Conservation (phyloP, 2,329 filamentous ascomycete species). For the Nemania bipapillata region DNA sequence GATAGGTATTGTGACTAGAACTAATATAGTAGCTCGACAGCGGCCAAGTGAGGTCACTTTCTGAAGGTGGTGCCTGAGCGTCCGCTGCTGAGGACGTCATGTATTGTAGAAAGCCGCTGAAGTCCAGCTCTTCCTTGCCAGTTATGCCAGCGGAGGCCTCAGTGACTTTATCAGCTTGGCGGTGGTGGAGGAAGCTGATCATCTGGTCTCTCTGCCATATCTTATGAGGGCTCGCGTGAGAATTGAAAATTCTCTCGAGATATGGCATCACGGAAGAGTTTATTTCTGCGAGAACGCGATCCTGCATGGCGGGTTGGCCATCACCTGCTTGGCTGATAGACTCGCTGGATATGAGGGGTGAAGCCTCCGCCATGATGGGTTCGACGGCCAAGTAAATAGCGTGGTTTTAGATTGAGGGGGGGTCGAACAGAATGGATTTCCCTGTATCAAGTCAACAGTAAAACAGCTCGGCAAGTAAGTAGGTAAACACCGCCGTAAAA, state of each 20-base stretch:
- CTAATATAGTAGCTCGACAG: conserved; percentile 93
- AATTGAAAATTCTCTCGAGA: conserved; percentile 60
- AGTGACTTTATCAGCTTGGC: conserved; percentile 57
- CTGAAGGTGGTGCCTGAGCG: conserved; percentile 55
- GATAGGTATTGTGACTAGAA: conserved; percentile 94
- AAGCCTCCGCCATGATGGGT: not conserved
- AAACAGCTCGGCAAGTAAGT: not conserved
- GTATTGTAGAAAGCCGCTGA: conserved; percentile 64
- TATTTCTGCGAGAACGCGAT: conserved; percentile 56
- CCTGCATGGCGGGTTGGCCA: conserved; percentile 56
- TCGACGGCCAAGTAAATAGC: not conserved
- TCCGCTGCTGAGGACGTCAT: conserved; percentile 64
- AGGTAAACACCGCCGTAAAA: no score
- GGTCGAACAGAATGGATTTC: not conserved
- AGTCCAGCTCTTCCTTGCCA: conserved; percentile 55
- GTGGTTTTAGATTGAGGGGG: not conserved
- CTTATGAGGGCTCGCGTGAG: conserved; percentile 54
- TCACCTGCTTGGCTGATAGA: conserved; percentile 60
- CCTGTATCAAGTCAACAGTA: not conserved
- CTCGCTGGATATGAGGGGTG: conserved; percentile 36
- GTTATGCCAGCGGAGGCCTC: conserved; percentile 49
- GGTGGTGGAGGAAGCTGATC: conserved; percentile 58
- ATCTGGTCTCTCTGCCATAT: conserved; percentile 61
- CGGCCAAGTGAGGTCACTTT: conserved; percentile 74
- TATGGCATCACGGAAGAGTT: conserved; percentile 56